Evolutionary conservation across 1,139 yeast genomes (phyloP).

Genomic region (Pichia sp.): DNA sequence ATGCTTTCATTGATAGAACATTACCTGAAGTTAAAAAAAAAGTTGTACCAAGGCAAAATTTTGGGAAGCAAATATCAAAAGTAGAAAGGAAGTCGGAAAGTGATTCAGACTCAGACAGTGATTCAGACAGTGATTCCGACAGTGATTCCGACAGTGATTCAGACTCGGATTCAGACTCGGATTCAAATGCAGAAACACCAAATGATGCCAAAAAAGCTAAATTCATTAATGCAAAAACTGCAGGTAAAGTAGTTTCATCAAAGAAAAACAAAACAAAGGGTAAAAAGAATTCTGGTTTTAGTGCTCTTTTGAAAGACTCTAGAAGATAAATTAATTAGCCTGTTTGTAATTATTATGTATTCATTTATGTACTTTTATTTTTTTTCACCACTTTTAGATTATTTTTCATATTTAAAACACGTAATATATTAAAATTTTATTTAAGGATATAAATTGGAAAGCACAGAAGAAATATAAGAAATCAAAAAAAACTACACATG

Average conservation of each 20-base stretch:
- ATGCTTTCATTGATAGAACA: conserved; percentile 52
- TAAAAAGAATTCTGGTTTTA: conserved; percentile 41
- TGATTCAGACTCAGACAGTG: conserved; percentile 22
- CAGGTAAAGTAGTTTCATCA: conserved; percentile 32
- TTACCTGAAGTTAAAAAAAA: conserved; percentile 53
- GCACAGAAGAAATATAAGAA: not conserved
- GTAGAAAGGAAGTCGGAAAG: not conserved
- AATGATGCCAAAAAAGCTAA: conserved; percentile 6
- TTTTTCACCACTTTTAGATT: not conserved
- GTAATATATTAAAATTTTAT: no score
- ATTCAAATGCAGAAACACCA: not conserved
- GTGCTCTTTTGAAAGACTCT: conserved; percentile 47
- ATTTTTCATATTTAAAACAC: no score
- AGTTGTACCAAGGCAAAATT: not conserved
- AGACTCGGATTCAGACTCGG: conserved; percentile 20
- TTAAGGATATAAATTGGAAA: not conserved
- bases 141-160: conserved; percentile 18
- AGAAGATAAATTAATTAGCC: conserved; percentile 22
- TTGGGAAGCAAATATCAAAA: not conserved
- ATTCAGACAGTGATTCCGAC: conserved; percentile 24
- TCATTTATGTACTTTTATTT: not conserved
- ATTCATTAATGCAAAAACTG: conserved; percentile 37
- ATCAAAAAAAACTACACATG: conserved; percentile 9
- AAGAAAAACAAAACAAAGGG: conserved; percentile 31
- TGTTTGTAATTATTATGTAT: not conserved